Evolutionary conservation across 495 filamentous ascomycete species (phyloP).

Genomic region (Aspergillus bridgeri): DNA sequence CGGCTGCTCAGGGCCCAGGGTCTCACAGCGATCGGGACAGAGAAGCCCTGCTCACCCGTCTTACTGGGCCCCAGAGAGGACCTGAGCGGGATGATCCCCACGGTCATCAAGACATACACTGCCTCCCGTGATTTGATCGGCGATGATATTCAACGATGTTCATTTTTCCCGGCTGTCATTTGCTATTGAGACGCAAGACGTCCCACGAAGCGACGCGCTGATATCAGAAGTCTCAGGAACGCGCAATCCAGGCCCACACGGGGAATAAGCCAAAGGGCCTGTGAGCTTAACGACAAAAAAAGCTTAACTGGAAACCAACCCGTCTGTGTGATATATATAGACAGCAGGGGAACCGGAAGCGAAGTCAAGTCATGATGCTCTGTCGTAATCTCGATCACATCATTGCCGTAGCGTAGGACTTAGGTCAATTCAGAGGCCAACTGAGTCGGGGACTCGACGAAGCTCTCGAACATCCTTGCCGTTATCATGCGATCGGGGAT

Average conservation of each 20-base stretch:
- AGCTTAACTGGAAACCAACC: slow-evolving; percentile 7
- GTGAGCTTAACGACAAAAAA: background rate
- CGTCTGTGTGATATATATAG: slow-evolving; percentile 11
- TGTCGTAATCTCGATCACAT: background rate
- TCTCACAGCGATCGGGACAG: background rate
- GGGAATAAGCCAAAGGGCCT: slow-evolving; percentile 7
- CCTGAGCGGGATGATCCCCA: slow-evolving; percentile 3
- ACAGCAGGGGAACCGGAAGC: background rate
- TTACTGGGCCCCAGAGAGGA: slow-evolving; percentile 3
- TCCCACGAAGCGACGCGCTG: slow-evolving; percentile 12
- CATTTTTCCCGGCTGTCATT: slow-evolving; percentile 14
- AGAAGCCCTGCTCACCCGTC: background rate
- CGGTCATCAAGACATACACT: slow-evolving; percentile 9
- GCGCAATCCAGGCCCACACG: slow-evolving; percentile 22
- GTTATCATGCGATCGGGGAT: background rate
- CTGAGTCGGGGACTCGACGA: background rate
- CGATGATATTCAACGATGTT: slow-evolving; percentile 13
- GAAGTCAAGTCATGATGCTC: background rate
- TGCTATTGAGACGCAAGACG: slow-evolving; percentile 2
- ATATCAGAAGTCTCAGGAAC: slow-evolving; percentile 17
- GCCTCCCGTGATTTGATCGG: slow-evolving; percentile 17
- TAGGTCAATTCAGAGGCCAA: background rate
- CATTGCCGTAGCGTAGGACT: background rate
- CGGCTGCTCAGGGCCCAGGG: background rate
- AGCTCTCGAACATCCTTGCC: background rate